Evolutionary conservation across 1,284 basidiomycete genomes (phyloP), one percentile per base, ranked within the genome.

Genomic region (Ganoderma boninense): DNA sequence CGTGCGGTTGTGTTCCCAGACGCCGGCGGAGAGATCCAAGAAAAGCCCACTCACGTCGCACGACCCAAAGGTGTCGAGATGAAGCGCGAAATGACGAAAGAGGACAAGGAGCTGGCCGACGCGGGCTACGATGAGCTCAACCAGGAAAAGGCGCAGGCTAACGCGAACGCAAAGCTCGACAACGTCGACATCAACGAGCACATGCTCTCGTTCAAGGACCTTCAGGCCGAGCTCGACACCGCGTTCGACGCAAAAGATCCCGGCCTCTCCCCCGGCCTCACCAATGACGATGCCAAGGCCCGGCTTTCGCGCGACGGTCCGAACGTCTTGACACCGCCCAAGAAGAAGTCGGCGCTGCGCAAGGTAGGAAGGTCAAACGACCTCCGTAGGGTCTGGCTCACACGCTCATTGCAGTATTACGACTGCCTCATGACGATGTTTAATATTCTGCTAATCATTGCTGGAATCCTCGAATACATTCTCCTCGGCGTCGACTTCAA

Each of bases 361-460:
- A 90, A 90, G 86, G 90, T 90, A 71, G 40, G 80, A 71, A 66
- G 42, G 66, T 69, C 49, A 62, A 49, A 46, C 67, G 29, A 68
- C 61, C 43, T 16, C 8, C 32, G 60, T 46, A 44, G 52, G 67
- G 26, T 65, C 46, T 67, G 69, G 70, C 66, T 61, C 62, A 60
- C 35, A 66, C 43, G 62, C 54, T 32, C 6, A 14, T 11, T 54
- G 71, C 32, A 90, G 89, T 92, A 91, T 77, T 76, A 90, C 62
- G 90, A 91, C 76, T 87, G 89, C 57, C 81, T 92, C 23, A 75
- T 86, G 70, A 89, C 89, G 7, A 87, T 92, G 87, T 92, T 92
- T 81, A 92, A 92, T 80, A 84, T 92, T 71, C 82, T 92, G 59
- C 82, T 92, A 64, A 90, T 91, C 71, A 71, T 90, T 56, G 88